These are phyloP conservation scores for Melocanna baccifera DNA, from an alignment of 176 grass and related monocot genomes.

Conservation along the genomic window DNA sequence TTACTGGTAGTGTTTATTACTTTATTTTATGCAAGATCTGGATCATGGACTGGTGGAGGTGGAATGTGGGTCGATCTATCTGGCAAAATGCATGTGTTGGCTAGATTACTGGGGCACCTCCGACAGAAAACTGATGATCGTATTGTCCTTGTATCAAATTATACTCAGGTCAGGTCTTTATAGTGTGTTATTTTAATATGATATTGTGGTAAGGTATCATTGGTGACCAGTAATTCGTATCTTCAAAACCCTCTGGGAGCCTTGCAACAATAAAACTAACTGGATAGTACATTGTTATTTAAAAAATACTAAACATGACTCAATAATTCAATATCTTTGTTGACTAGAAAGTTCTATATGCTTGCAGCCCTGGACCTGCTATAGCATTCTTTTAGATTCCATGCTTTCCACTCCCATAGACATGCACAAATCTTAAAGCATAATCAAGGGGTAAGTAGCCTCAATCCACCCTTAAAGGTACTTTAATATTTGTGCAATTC, in stretches of 20 bases:
- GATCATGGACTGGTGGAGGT: constrained; percentile 88
- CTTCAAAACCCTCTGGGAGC: not conserved
- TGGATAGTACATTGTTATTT: not conserved
- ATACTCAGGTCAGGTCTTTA: constrained; percentile 71
- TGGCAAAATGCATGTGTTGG: constrained; percentile 97
- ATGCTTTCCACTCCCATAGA: too few species aligned
- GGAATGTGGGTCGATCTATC: constrained; percentile 97
- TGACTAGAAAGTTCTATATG: constrained; percentile 1
- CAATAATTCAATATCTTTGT: not conserved
- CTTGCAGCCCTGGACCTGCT: not conserved
- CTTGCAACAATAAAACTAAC: not conserved
- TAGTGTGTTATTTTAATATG: constrained; percentile 12
- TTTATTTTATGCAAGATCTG: constrained; percentile 68
- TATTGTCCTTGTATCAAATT: constrained; percentile 98
- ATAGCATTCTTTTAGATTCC: not conserved
- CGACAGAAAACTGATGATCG: constrained; percentile 87
- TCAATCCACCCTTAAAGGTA: too few species aligned
- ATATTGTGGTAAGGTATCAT: not conserved
- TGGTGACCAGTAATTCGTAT: not conserved
- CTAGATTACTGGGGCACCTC: constrained; percentile 78
- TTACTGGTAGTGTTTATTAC: constrained; percentile 18
- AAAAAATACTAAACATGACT: not conserved
- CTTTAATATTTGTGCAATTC: too few species aligned
- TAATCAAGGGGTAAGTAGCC: too few species aligned
- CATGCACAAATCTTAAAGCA: too few species aligned